phyloP scores from a whole-genome alignment of 164 flowering plant species.

The Cinnamomum chago region DNA sequence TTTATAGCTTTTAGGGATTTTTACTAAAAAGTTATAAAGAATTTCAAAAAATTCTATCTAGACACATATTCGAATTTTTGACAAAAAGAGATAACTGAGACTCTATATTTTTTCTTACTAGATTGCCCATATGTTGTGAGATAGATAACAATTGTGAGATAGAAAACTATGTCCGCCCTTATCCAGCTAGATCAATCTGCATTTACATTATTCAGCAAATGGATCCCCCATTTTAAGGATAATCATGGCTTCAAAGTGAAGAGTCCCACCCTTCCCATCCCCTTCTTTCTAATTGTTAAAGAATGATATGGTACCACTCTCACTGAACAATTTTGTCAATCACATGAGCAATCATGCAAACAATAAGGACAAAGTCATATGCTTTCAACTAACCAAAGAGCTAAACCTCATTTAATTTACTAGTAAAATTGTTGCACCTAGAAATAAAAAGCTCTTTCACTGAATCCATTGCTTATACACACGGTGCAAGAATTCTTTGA shows the following conservation, averaged over 20 bases:
- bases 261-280: slow-evolving; percentile 24
- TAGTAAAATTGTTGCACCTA: slow-evolving; percentile 60
- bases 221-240: slow-evolving; percentile 50
- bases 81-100: too few relatives aligned
- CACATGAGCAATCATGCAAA: slow-evolving; percentile 78
- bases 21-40: too few relatives aligned
- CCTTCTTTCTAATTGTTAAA: slow-evolving; percentile 50
- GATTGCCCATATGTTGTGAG: too few relatives aligned
- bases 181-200: slow-evolving; percentile 34
- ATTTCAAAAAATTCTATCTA: too few relatives aligned
- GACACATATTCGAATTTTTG: too few relatives aligned
- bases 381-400: slow-evolving; percentile 57
- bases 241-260: slow-evolving; percentile 54
- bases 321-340: slow-evolving; percentile 49
- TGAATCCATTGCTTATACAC: slow-evolving; percentile 73
- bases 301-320: slow-evolving; percentile 65
- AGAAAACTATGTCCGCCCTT: too few relatives aligned
- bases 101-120: too few relatives aligned
- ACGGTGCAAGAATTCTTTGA: slow-evolving; percentile 74
- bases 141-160: too few relatives aligned
- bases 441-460: slow-evolving; percentile 56
- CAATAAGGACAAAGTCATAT: slow-evolving; percentile 68
- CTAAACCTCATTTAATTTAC: slow-evolving; percentile 14
- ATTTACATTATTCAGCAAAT: slow-evolving; percentile 40
- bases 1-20: too few relatives aligned